Evolutionary conservation across 2,329 filamentous ascomycete species (phyloP).

Genomic region (Eutypa lata): DNA sequence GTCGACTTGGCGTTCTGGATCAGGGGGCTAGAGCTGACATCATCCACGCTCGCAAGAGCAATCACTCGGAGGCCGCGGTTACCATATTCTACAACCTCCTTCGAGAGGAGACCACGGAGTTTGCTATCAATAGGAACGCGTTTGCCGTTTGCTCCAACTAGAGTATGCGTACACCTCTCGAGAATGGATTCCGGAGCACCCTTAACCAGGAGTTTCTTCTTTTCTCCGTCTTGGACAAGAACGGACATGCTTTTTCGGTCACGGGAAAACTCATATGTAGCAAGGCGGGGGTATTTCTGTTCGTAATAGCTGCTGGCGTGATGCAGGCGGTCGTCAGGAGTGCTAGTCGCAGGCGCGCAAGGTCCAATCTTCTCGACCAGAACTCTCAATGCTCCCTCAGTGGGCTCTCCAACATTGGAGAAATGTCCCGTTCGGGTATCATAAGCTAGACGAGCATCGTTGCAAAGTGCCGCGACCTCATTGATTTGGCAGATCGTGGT

Average conservation of each 20-base stretch:
- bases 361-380: constrained; percentile 94
- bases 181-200: constrained; percentile 93
- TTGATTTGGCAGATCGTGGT: constrained; percentile 76
- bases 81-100: constrained; percentile 85
- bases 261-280: constrained; percentile 94
- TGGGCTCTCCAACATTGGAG: constrained; percentile 87
- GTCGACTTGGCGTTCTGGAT: constrained; percentile 75
- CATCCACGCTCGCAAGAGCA: constrained; percentile 80
- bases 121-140: constrained; percentile 69
- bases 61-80: constrained; percentile 93
- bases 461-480: constrained; percentile 75
- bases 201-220: constrained; percentile 87
- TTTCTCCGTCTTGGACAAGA: constrained; percentile 66
- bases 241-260: constrained; percentile 99
- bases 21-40: constrained; percentile 68
- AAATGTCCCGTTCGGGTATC: constrained; percentile 73
- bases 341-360: constrained; percentile 54
- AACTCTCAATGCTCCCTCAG: constrained; percentile 87
- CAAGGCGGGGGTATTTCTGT: constrained; percentile 67
- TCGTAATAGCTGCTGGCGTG: constrained; percentile 84
- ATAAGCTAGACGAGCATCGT: constrained; percentile 80
- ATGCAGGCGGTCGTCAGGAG: constrained; percentile 67
- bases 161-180: constrained; percentile 80
- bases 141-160: constrained; percentile 76
- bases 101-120: constrained; percentile 66